phyloP scores from a whole-genome alignment of 2,329 filamentous ascomycete species.

The Fonsecaea monophora region DNA sequence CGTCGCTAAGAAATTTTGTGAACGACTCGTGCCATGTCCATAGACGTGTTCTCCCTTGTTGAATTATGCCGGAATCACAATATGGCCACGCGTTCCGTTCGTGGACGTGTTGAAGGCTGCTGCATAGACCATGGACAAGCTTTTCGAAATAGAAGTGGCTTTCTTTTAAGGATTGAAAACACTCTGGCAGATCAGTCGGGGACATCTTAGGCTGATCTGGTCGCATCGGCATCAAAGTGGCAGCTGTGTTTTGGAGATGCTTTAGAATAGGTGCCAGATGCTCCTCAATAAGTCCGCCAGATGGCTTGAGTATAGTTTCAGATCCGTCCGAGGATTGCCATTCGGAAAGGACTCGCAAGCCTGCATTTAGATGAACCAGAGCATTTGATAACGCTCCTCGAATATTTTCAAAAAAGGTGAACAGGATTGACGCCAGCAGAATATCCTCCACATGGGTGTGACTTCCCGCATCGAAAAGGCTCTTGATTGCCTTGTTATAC shows the following conservation, averaged over 20 bases:
- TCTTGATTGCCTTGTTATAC: conserved; percentile 24
- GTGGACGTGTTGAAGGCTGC: neutral
- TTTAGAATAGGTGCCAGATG: conserved; percentile 9
- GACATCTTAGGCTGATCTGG: neutral
- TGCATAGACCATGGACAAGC: conserved; percentile 5
- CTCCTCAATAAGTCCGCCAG: neutral
- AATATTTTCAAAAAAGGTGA: conserved; percentile 18
- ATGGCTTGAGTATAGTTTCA: neutral
- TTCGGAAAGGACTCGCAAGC: conserved; percentile 9
- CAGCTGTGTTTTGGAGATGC: neutral
- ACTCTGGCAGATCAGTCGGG: conserved; percentile 2
- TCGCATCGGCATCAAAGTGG: conserved; percentile 3
- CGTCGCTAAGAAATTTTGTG: neutral
- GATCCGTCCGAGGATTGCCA: neutral
- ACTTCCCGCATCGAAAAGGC: neutral
- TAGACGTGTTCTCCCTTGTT: neutral
- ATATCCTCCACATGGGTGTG: conserved; percentile 5
- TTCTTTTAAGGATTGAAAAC: conserved; percentile 5
- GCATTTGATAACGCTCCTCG: conserved; percentile 2
- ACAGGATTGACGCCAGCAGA: conserved; percentile 10
- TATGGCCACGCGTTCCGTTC: conserved; percentile 3
- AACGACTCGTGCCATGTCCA: conserved; percentile 11
- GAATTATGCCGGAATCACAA: neutral
- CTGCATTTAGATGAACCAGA: conserved; percentile 14
- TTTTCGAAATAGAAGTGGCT: conserved; percentile 4